phyloP scores from a whole-genome alignment of 208 protist genomes.

The Eutreptiella sp. region DNA sequence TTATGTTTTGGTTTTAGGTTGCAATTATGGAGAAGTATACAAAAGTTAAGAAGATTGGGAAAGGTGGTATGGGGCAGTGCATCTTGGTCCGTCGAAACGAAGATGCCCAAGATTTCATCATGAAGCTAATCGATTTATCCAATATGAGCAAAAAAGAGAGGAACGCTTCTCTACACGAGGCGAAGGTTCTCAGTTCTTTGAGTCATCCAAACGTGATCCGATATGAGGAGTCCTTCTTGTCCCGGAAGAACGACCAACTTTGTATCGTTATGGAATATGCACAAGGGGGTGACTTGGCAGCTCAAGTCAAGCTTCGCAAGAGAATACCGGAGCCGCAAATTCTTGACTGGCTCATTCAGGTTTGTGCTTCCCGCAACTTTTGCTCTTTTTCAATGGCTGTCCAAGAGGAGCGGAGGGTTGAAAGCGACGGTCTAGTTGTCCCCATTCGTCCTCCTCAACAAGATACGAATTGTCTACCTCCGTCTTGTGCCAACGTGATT shows the following conservation, averaged over 20 bases:
- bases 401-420: no score
- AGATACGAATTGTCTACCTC: no score
- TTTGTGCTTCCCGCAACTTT: no score
- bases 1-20: no score
- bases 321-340: conserved; percentile 33
- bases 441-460: no score
- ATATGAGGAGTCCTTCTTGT: conserved; percentile 84
- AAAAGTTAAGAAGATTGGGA: conserved; percentile 77
- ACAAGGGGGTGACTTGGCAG: conserved; percentile 23
- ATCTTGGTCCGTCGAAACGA: conserved; percentile 77
- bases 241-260: conserved; percentile 66
- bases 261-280: conserved; percentile 49
- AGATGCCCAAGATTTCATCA: conserved; percentile 79
- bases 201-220: conserved; percentile 86
- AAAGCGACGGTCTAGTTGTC: no score
- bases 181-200: conserved; percentile 66
- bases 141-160: conserved; percentile 76
- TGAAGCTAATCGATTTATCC: conserved; percentile 84
- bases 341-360: conserved; percentile 54
- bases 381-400: no score
- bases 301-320: conserved; percentile 19
- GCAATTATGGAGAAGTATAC: conserved; percentile 87
- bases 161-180: conserved; percentile 82
- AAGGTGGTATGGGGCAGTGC: conserved; percentile 84
- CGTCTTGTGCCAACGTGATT: no score